Percentiles rank a stretch among this genome's conserved stretches.
These are phyloP conservation scores for Ocimum tenuiflorum DNA, from an alignment of 257 asterid species.

Conservation along the genomic window DNA sequence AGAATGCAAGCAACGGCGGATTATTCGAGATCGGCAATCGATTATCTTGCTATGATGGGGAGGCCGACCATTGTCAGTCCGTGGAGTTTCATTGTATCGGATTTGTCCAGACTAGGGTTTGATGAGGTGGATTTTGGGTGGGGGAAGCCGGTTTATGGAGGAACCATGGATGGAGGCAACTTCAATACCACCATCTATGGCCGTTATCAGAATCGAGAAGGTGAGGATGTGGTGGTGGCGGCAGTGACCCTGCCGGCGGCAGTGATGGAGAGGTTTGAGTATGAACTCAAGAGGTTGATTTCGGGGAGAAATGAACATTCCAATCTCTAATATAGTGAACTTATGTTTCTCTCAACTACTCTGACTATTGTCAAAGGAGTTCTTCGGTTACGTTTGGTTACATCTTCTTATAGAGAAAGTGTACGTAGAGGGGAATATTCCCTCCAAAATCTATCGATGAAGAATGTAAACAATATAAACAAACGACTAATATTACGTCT, in stretches of 20 bases:
- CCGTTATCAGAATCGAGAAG: neutral
- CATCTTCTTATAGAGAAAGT: no score
- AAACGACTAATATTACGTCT: no score
- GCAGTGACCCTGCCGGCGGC: neutral
- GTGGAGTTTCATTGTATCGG: neutral
- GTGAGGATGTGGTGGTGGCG: conserved; percentile 6
- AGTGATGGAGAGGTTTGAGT: conserved; percentile 15
- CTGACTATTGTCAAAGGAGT: no score
- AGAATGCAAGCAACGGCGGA: neutral
- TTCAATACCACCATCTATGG: neutral
- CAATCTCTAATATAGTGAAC: no score
- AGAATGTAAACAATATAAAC: no score
- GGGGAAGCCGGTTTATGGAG: conserved; percentile 1
- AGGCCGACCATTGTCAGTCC: neutral
- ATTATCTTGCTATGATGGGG: neutral
- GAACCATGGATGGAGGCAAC: conserved; percentile 9
- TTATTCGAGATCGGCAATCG: neutral
- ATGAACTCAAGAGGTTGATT: neutral
- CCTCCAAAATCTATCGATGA: no score
- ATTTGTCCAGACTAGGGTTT: neutral
- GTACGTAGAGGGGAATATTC: no score
- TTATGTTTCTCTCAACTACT: no score
- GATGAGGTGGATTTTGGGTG: neutral
- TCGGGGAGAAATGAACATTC: neutral
- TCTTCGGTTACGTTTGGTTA: no score